A percentile compares a stretch with the other conserved stretches of the same genome.
Evolutionary conservation across 2,329 filamentous ascomycete genomes (phyloP).

Genomic region (Tolypocladium sp.): DNA sequence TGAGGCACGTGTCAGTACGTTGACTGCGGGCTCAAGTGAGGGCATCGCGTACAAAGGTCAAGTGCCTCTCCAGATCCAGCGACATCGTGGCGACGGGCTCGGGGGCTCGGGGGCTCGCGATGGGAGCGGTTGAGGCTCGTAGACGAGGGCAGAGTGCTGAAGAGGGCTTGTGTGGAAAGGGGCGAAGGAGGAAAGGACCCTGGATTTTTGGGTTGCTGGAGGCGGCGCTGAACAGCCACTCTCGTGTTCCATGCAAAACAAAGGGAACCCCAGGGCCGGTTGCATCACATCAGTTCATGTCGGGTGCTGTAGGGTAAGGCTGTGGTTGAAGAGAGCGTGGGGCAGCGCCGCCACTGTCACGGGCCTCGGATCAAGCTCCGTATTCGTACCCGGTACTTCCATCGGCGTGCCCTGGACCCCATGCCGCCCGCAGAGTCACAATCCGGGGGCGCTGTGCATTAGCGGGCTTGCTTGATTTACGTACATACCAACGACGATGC

Average conservation of each 20-base stretch:
- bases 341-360: not conserved
- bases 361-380: not conserved
- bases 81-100: constrained; percentile 36
- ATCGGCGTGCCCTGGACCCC: not conserved
- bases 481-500: not conserved
- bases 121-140: not conserved
- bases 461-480: not conserved
- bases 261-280: not conserved
- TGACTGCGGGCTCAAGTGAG: not conserved
- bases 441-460: not conserved
- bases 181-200: not conserved
- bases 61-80: constrained; percentile 72
- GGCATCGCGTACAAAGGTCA: constrained; percentile 55
- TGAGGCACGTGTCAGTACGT: not conserved
- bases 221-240: not conserved
- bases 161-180: not conserved
- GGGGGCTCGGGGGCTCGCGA: not conserved
- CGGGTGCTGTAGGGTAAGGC: not conserved
- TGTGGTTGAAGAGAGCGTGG: not conserved
- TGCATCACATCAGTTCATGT: not conserved
- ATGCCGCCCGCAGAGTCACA: not conserved
- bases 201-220: not conserved
- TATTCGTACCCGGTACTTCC: not conserved
- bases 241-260: not conserved
- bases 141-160: not conserved